A percentile compares a stretch with the other conserved stretches of the same genome.
These are phyloP conservation scores for Solanum megistacrolobum DNA, from an alignment of 257 asterid species.

Conservation along the genomic window DNA sequence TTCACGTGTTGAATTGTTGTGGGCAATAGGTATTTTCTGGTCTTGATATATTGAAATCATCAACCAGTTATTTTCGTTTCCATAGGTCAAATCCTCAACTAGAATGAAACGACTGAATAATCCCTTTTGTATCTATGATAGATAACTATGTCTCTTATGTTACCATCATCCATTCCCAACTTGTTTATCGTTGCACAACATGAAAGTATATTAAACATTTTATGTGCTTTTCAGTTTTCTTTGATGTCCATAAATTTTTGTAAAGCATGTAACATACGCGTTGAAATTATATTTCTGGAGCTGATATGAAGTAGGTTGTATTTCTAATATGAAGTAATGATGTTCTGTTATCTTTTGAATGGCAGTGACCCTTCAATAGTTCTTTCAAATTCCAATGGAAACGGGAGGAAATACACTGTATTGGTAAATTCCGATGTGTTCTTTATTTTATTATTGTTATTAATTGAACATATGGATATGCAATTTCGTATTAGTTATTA, in stretches of 20 bases:
- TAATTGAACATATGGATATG: background rate
- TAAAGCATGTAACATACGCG: background rate
- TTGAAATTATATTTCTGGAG: background rate
- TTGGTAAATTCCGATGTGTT: conserved; percentile 35
- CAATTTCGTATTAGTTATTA: background rate
- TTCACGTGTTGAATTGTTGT: background rate
- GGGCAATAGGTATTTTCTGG: background rate
- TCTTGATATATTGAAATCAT: background rate
- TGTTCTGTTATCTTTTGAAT: background rate
- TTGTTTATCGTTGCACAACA: background rate
- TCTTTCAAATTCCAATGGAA: conserved; percentile 23
- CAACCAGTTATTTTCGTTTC: background rate
- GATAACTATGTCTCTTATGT: background rate
- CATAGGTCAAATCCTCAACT: background rate
- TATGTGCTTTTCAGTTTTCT: background rate
- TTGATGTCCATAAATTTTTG: background rate
- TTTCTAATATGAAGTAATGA: background rate
- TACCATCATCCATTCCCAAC: background rate
- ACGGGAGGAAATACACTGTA: conserved; percentile 52
- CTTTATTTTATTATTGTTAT: background rate
- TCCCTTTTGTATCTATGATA: background rate
- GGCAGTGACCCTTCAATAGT: conserved; percentile 43
- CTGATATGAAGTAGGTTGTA: background rate
- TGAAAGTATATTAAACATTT: background rate
- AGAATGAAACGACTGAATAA: background rate